Evolutionary conservation across 1,284 basidiomycete species (phyloP).

Genomic region (Ustilago loliicola): DNA sequence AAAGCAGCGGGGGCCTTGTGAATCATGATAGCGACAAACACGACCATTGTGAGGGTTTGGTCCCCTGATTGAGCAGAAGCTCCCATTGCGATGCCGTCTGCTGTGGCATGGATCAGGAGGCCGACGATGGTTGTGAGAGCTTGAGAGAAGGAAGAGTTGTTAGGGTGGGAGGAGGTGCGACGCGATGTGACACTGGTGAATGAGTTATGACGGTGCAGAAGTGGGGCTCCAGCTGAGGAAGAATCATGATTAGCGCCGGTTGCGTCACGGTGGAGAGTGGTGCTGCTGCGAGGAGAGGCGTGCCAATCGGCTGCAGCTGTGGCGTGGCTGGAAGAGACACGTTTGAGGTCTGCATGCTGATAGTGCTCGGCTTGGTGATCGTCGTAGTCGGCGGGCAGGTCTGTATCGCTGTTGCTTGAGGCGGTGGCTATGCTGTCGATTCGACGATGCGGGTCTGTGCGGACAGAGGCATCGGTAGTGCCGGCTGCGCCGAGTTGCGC

Average conservation of each 20-base stretch:
- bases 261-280: slow-evolving; percentile 12
- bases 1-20: slow-evolving; percentile 69
- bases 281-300: slow-evolving; percentile 29
- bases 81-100: slow-evolving; percentile 69
- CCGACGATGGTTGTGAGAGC: slow-evolving; percentile 62
- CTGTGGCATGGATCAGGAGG: slow-evolving; percentile 64
- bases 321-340: slow-evolving; percentile 10
- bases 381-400: slow-evolving; percentile 46
- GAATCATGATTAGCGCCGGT: not conserved
- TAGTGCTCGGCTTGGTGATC: slow-evolving; percentile 24
- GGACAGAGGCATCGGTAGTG: not conserved
- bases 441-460: slow-evolving; percentile 24
- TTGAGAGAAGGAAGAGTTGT: slow-evolving; percentile 31
- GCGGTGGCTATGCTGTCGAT: slow-evolving; percentile 28
- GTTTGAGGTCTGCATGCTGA: slow-evolving; percentile 32
- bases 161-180: slow-evolving; percentile 4
- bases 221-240: slow-evolving; percentile 21
- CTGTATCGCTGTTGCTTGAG: slow-evolving; percentile 43
- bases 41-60: slow-evolving; percentile 61
- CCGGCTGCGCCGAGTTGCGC: slow-evolving; percentile 9
- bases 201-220: slow-evolving; percentile 29
- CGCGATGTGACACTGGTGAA: slow-evolving; percentile 14
- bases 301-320: slow-evolving; percentile 18
- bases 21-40: slow-evolving; percentile 67
- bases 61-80: slow-evolving; percentile 58